These are phyloP conservation scores for Mucor piriformis DNA, from an alignment of 371 early-diverging fungal species.

Conservation along the genomic window DNA sequence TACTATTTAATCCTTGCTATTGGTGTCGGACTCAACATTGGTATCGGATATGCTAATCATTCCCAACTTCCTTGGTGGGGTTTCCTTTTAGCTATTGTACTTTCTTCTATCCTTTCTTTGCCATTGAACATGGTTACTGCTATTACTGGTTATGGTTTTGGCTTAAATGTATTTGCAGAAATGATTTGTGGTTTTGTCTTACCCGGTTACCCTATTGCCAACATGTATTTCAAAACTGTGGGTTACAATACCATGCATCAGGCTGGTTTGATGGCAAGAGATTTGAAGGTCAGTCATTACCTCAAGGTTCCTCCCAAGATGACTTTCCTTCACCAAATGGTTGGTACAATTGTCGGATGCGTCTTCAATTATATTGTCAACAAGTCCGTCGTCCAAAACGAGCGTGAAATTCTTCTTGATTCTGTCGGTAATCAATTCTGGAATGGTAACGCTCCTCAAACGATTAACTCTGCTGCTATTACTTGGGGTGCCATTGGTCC, in stretches of 20 bases:
- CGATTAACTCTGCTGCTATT: conserved; percentile 62
- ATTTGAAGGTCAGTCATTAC: conserved; percentile 76
- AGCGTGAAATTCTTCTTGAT: conserved; percentile 44
- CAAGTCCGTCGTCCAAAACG: conserved; percentile 38
- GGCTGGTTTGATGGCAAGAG: conserved; percentile 57
- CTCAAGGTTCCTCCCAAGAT: conserved; percentile 75
- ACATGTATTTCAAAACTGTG: conserved; percentile 55
- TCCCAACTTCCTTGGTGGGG: conserved; percentile 74
- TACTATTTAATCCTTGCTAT: conserved; percentile 62
- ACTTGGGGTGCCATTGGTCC: conserved; percentile 83
- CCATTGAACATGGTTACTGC: conserved; percentile 45
- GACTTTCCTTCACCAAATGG: conserved; percentile 63
- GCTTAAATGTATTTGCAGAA: conserved; percentile 70
- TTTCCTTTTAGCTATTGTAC: conserved; percentile 66
- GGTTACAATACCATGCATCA: conserved; percentile 61
- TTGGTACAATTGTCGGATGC: conserved; percentile 63
- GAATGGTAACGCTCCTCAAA: conserved; percentile 55
- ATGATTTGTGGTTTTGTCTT: conserved; percentile 54
- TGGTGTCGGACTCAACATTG: conserved; percentile 64
- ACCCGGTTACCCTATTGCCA: conserved; percentile 60
- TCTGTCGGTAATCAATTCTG: conserved; percentile 53
- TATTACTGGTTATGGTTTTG: conserved; percentile 42
- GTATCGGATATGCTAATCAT: conserved; percentile 56
- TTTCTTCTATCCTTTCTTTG: conserved; percentile 44
- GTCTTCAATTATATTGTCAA: conserved; percentile 60